Evolutionary conservation across 2,329 filamentous ascomycete genomes (phyloP).

Genomic region (Aspergillus ochraceus): DNA sequence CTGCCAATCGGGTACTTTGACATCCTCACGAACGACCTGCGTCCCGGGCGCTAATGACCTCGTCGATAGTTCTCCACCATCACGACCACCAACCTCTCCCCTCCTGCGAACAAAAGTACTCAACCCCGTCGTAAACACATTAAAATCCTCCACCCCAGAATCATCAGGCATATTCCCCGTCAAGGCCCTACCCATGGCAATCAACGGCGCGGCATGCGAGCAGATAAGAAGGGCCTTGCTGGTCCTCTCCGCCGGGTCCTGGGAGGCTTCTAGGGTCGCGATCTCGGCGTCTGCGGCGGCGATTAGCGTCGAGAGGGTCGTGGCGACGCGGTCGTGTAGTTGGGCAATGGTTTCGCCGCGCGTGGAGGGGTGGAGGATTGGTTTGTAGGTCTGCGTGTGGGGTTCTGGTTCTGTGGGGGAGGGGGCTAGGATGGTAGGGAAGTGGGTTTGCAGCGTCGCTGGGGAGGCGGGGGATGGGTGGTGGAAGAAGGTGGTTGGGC

Average conservation of each 20-base stretch:
- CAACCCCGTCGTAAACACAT: constrained; percentile 79
- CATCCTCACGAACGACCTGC: constrained; percentile 20
- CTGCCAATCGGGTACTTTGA: constrained; percentile 52
- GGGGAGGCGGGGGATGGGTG: constrained; percentile 76
- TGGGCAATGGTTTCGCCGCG: constrained; percentile 77
- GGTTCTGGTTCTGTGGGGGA: constrained; percentile 26
- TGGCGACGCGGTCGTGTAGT: constrained; percentile 77
- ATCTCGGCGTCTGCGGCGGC: constrained; percentile 65
- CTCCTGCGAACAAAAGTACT: constrained; percentile 62
- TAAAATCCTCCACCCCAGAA: constrained; percentile 74
- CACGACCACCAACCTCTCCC: constrained; percentile 16
- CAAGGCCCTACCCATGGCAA: constrained; percentile 78
- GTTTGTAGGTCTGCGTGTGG: constrained; percentile 54
- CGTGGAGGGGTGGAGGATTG: constrained; percentile 66
- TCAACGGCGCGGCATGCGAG: constrained; percentile 86
- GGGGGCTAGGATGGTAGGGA: constrained; percentile 45
- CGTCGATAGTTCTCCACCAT: neutral
- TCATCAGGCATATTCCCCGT: constrained; percentile 76
- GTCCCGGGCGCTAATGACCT: constrained; percentile 30
- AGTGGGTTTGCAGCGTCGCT: constrained; percentile 63
- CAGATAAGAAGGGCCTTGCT: constrained; percentile 70
- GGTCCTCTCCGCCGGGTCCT: constrained; percentile 53
- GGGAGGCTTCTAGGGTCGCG: constrained; percentile 37
- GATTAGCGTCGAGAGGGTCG: constrained; percentile 69
- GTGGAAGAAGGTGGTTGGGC: constrained; percentile 72